Conservation (phyloP, 75 land plant species). For the Azolla pinnata region DNA sequence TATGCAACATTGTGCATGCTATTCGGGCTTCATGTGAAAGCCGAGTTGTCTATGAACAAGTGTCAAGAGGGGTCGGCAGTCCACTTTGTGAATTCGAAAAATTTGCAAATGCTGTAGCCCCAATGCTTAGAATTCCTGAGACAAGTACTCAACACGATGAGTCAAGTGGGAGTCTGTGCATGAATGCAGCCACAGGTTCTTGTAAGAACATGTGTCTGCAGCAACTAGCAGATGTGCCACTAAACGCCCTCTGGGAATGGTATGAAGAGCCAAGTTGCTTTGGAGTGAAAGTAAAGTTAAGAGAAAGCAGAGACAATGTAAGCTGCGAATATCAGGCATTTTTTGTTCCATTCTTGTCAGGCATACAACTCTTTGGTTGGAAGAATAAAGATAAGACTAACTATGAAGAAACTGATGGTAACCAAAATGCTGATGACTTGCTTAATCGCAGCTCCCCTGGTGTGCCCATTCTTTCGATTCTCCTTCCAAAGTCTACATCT, state of each 20-base stretch:
- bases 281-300: conserved; percentile 54
- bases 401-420: too few species aligned
- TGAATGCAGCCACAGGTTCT: background rate
- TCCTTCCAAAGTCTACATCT: conserved; percentile 16
- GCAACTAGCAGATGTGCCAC: conserved; percentile 30
- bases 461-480: conserved; percentile 19
- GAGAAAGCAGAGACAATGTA: conserved; percentile 16
- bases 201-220: conserved; percentile 1
- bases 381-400: conserved; percentile 3
- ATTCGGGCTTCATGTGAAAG: conserved; percentile 23
- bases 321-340: conserved; percentile 33
- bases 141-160: background rate
- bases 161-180: background rate
- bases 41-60: conserved; percentile 26
- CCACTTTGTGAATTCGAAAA: conserved; percentile 56
- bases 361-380: conserved; percentile 49
- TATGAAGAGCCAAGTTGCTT: conserved; percentile 63
- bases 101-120: conserved; percentile 13
- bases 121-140: background rate
- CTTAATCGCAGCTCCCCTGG: too few species aligned
- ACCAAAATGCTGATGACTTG: conserved; percentile 3
- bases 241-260: conserved; percentile 62
- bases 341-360: conserved; percentile 71
- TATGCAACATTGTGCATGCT: conserved; percentile 10
- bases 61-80: conserved; percentile 22